phyloP scores from a whole-genome alignment of 768 basidiomycete genomes.

The Boletales sp. region DNA sequence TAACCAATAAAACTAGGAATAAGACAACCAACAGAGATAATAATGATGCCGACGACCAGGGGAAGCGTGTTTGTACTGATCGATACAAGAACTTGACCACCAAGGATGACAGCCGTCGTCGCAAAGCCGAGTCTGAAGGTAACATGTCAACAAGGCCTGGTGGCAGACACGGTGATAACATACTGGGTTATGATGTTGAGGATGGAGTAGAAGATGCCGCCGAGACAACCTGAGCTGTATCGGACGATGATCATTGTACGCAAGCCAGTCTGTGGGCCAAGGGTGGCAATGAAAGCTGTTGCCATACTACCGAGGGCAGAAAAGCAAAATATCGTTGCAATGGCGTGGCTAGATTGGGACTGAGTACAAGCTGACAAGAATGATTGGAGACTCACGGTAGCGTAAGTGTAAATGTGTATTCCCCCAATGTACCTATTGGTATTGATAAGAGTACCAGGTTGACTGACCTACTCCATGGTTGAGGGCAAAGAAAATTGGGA shows the following conservation, averaged over 20 bases:
- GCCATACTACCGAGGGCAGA: conserved; percentile 39
- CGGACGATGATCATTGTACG: conserved; percentile 53
- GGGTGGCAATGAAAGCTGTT: conserved; percentile 49
- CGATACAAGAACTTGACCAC: conserved; percentile 48
- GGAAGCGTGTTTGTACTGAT: conserved; percentile 43
- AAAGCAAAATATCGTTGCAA: conserved; percentile 46
- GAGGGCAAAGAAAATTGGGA: not conserved
- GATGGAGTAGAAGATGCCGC: conserved; percentile 46
- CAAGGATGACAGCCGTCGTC: conserved; percentile 47
- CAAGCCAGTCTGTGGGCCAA: conserved; percentile 52
- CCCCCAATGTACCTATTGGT: conserved; percentile 48
- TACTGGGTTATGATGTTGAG: conserved; percentile 52
- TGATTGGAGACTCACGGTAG: conserved; percentile 34
- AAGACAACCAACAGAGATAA: conserved; percentile 40
- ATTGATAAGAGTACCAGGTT: conserved; percentile 47
- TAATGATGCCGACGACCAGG: conserved; percentile 46
- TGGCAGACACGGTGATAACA: not conserved
- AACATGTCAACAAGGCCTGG: not conserved
- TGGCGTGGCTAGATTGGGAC: conserved; percentile 32
- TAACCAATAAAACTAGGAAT: conserved; percentile 48
- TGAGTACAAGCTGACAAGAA: not conserved
- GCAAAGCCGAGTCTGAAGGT: conserved; percentile 44
- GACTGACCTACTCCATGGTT: conserved; percentile 36
- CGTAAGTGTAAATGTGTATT: conserved; percentile 46
- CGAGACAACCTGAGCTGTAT: conserved; percentile 47